phyloP scores from a whole-genome alignment of 495 filamentous ascomycete species.

The Penicillium bovifimosum region DNA sequence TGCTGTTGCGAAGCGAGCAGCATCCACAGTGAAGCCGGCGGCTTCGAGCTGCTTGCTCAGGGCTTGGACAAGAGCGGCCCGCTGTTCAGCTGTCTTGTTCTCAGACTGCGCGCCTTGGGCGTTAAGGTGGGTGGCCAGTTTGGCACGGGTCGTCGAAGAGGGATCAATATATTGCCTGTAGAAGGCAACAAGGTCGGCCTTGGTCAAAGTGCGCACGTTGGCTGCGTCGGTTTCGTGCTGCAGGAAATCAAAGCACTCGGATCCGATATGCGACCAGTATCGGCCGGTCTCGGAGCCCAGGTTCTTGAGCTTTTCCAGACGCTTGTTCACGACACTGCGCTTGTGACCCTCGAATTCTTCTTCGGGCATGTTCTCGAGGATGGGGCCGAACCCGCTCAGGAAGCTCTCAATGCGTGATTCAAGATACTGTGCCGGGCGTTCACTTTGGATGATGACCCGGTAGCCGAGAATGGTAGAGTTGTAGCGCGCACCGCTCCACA shows the following conservation, averaged over 20 bases:
- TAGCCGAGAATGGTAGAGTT: constrained; percentile 72
- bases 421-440: constrained; percentile 74
- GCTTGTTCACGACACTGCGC: constrained; percentile 79
- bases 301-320: constrained; percentile 90
- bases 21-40: constrained; percentile 43
- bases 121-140: constrained; percentile 74
- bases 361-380: constrained; percentile 69
- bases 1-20: constrained; percentile 35
- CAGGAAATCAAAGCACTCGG: constrained; percentile 85
- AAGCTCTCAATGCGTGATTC: constrained; percentile 85
- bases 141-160: constrained; percentile 64
- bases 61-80: constrained; percentile 45
- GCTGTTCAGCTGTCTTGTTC: constrained; percentile 45
- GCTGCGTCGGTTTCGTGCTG: constrained; percentile 73
- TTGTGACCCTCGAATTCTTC: constrained; percentile 89
- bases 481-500: constrained; percentile 72
- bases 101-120: constrained; percentile 54
- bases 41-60: constrained; percentile 49
- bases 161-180: constrained; percentile 74
- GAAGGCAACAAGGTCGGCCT: constrained; percentile 73
- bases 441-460: constrained; percentile 90
- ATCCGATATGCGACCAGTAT: constrained; percentile 79
- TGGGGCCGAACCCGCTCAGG: constrained; percentile 57
- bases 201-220: constrained; percentile 66
- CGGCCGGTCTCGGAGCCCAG: constrained; percentile 75